A percentile compares a stretch with the other conserved stretches of the same genome.
Conservation (phyloP, 495 filamentous ascomycete genomes). For the Amorphotheca resinae region DNA sequence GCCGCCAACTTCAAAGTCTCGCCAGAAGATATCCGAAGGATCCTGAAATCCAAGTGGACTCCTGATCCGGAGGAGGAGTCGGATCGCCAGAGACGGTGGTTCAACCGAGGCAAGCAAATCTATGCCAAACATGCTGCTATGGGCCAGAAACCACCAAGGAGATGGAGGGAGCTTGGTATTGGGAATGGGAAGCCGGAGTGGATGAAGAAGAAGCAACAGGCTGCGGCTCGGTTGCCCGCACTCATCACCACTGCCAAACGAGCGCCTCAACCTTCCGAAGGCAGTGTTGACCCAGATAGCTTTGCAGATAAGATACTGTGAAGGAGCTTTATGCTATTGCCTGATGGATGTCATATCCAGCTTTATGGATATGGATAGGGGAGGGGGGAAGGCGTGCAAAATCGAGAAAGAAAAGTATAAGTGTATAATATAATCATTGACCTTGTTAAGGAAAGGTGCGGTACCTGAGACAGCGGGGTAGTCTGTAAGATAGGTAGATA, state of each 20-base stretch:
- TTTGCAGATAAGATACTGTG: slow-evolving; percentile 13
- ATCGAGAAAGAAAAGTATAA: too few species aligned
- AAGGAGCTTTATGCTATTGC: too few species aligned
- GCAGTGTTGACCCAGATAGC: not conserved
- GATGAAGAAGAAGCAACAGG: slow-evolving; percentile 2
- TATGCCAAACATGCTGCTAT: slow-evolving; percentile 62
- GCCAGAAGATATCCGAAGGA: slow-evolving; percentile 73
- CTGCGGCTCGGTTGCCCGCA: not conserved
- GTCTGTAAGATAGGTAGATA: too few species aligned
- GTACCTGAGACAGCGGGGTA: too few species aligned
- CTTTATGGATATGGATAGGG: not conserved
- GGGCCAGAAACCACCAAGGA: slow-evolving; percentile 52
- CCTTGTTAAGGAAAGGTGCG: too few species aligned
- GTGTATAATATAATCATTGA: too few species aligned
- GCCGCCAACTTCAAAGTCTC: slow-evolving; percentile 73
- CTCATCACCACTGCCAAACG: slow-evolving; percentile 6
- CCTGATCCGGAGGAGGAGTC: slow-evolving; percentile 48
- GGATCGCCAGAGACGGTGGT: slow-evolving; percentile 59
- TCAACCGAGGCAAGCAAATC: slow-evolving; percentile 60
- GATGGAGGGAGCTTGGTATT: slow-evolving; percentile 58
- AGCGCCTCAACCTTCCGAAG: not conserved
- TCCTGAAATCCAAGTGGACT: slow-evolving; percentile 74
- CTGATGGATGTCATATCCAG: not conserved
- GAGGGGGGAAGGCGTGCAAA: too few species aligned
- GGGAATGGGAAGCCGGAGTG: slow-evolving; percentile 26